Evolutionary conservation across 2,329 filamentous ascomycete species (phyloP), one percentile per base, ranked within the genome.

Genomic region (Cordyceps militaris): DNA sequence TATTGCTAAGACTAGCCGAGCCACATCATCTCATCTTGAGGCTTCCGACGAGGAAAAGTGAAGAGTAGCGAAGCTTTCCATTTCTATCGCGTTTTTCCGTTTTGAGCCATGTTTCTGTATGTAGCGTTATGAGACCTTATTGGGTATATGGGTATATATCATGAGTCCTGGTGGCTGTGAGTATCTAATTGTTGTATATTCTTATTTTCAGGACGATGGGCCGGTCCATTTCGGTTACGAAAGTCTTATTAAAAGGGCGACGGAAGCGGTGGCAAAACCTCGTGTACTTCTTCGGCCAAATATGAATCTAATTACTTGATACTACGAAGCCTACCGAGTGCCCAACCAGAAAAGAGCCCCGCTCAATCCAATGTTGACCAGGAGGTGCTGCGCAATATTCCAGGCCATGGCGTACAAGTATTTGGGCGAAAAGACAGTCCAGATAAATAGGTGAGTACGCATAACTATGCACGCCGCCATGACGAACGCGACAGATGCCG

Each of bases 351-450:
- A 85, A 48, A 89, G 64, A 38, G 82, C 55, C 30, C 83, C 78
- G 1, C 84, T 85, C 44, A 87, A 63, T 5, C 81, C 75, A 34
- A 92, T 65, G 69, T 93, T 91, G 44, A 93, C 76, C 38, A 81
- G 68, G 60, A 92, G 69, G 80, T 99, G 93, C 75, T 92, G 90
- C 8, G 83, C 89, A 47, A 93, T 67, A 61, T 82, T 85, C 95
- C 94, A 99, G 14, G 88, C 91, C 78, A 94, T 87, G 62, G 85
- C 89, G 70, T 96, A 99, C 63, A 99, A 74, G 71, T 92, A 97
- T 72, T 97, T 99, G 0, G 94, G 94, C 62, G 90, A 96, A 71
- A 99, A 99, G 11, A 99, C 94, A 0, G 93, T 97, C 94, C 94
- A 99, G 61, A 99, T 92, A 69, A 99, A 99, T 59, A 99, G 72